Conservation (phyloP, 768 basidiomycete species). For the Kwoniella mangroviensis region DNA sequence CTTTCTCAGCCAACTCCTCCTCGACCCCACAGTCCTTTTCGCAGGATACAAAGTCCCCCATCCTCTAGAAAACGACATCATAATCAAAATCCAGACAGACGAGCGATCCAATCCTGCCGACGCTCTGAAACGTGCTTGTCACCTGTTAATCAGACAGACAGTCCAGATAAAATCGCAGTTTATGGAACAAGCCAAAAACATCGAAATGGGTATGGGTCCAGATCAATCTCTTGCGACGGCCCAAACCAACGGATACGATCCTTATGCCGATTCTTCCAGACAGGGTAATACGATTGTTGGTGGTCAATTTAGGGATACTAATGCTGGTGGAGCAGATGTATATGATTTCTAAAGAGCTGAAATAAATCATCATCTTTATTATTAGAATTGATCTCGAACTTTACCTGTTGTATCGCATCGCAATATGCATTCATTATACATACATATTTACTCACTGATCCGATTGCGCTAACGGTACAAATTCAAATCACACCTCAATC, state of each 20-base stretch:
- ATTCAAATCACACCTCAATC: too few relatives aligned
- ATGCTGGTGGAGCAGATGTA: conserved; percentile 30
- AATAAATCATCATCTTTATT: neutral
- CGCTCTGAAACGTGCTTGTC: conserved; percentile 81
- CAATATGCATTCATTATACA: conserved; percentile 1
- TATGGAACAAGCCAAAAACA: conserved; percentile 56
- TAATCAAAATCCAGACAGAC: conserved; percentile 95
- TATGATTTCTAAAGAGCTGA: conserved; percentile 49
- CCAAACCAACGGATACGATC: conserved; percentile 37
- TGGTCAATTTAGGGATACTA: conserved; percentile 16
- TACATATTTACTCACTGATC: neutral
- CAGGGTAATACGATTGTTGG: conserved; percentile 24
- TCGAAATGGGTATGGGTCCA: conserved; percentile 55
- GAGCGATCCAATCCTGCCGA: conserved; percentile 79
- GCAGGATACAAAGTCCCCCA: conserved; percentile 98
- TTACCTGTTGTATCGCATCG: conserved; percentile 10
- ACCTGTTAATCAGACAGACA: conserved; percentile 72
- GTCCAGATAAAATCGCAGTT: conserved; percentile 57
- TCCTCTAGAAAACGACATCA: conserved; percentile 90
- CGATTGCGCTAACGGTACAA: too few relatives aligned
- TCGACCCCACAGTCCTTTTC: conserved; percentile 85
- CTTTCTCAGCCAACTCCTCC: conserved; percentile 70
- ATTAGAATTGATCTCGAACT: neutral
- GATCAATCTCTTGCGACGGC: conserved; percentile 28
- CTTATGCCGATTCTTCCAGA: conserved; percentile 29